Evolutionary conservation across 495 filamentous ascomycete species (phyloP), one percentile per base, ranked within the genome.

Genomic region (Daldinia loculata): DNA sequence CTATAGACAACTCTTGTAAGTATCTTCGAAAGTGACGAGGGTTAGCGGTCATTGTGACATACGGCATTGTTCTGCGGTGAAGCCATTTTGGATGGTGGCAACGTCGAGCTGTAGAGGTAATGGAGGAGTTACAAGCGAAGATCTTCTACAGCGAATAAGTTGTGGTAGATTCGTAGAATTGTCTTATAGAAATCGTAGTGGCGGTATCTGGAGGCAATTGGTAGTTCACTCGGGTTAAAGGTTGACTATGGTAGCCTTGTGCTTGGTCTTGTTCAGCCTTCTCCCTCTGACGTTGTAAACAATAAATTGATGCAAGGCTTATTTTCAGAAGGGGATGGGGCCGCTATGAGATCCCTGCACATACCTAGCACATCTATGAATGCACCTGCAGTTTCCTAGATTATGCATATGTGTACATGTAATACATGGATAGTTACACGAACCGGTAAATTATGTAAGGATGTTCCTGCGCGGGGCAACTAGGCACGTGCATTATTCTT

Each of bases 1-100:
- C 92, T 96, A 61, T 61, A 45, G 1, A 63, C 30, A n/a, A 59
- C 39, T 60, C 32, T 24, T 62, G 58, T 73, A 59, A 73, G 70
- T 36, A 58, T 74, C 48, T 29, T 32, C 7, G 36, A 55, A 22
- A 4, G 26, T 39, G 6, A 43, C 2, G 15, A 36, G 19, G 2
- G 36, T 34, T 38, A 12, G 19, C 24, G 32, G 4, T 14, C 6
- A 34, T 60, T 27, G 27, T 55, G 29, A 65, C 76, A 48, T 77
- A 78, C 77, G 56, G 77, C 62, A 69, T 77, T 78, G 61, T 38
- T 74, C 45, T 61, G 66, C 26, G 63, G 38, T 9, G 74, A 70
- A 39, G 77, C 74, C 77, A 80, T 80, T 38, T 78, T 72, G 68
- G 39, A 68, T 30, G 17, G 56, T 45, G 38, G 36, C 19, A 1